phyloP scores from a whole-genome alignment of 2,329 filamentous ascomycete species.

The Colletotrichum orbiculare region DNA sequence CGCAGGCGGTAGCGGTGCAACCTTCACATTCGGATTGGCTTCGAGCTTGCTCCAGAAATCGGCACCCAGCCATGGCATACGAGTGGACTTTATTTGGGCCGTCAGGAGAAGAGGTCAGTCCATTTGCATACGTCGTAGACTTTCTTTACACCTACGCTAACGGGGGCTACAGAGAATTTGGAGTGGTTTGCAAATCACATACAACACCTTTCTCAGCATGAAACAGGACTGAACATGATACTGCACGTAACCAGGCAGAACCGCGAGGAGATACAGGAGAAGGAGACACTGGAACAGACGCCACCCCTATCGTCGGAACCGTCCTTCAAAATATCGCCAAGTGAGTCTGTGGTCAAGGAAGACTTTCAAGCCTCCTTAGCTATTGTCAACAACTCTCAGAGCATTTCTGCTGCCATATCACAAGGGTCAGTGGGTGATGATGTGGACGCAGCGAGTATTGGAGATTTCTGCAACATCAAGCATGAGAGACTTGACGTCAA shows the following conservation, averaged over 20 bases:
- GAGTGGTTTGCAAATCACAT: conserved; percentile 17
- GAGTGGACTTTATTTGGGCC: conserved; percentile 1
- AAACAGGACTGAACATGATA: conserved; percentile 12
- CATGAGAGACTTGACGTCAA: conserved; percentile 5
- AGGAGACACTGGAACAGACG: background rate
- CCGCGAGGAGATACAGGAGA: background rate
- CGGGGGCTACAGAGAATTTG: conserved; percentile 3
- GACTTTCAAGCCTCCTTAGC: no score
- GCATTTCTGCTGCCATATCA: background rate
- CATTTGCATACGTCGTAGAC: background rate
- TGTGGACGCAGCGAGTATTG: background rate
- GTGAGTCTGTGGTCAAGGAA: background rate
- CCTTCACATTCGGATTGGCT: conserved; percentile 40
- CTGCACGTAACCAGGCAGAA: conserved; percentile 12
- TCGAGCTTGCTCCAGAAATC: conserved; percentile 3
- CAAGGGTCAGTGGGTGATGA: background rate
- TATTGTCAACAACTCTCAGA: background rate
- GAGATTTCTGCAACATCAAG: conserved; percentile 7
- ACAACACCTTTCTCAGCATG: conserved; percentile 6
- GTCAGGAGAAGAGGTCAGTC: conserved; percentile 4
- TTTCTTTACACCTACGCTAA: background rate
- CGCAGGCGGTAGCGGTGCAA: conserved; percentile 41
- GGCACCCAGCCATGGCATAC: background rate
- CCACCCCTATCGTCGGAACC: background rate
- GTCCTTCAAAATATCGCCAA: background rate